Conservation (phyloP, 2,329 filamentous ascomycete genomes). For the Trichophaea hybrida region DNA sequence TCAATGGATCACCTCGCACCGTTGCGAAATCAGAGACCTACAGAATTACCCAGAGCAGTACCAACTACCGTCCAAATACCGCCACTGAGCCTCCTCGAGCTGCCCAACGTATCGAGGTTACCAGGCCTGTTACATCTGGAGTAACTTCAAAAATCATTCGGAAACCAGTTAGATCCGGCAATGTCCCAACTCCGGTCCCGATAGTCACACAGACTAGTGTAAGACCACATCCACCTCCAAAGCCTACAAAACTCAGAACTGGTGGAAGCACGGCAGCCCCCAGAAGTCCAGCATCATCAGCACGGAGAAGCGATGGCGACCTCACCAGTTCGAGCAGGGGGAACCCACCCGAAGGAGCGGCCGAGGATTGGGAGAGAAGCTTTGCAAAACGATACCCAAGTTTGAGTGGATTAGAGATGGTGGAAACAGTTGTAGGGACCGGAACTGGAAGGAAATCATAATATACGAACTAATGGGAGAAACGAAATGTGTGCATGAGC, state of each 20-base stretch:
- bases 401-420: conserved; percentile 71
- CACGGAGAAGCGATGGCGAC: conserved; percentile 10
- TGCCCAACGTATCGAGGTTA: not conserved
- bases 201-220: conserved; percentile 27
- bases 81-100: not conserved
- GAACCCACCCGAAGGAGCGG: conserved; percentile 31
- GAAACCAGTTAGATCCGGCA: conserved; percentile 14
- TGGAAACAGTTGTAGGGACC: conserved; percentile 48
- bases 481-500: not conserved
- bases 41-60: not conserved
- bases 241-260: conserved; percentile 45
- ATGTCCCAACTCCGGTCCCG: conserved; percentile 29
- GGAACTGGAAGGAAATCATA: conserved; percentile 2
- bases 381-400: conserved; percentile 83
- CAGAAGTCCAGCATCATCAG: conserved; percentile 13
- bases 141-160: not conserved
- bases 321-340: conserved; percentile 26
- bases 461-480: not conserved
- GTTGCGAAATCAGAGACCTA: not conserved
- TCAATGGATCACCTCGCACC: not conserved
- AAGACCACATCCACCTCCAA: conserved; percentile 44
- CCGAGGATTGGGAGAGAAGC: conserved; percentile 47
- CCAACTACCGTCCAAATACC: not conserved
- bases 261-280: conserved; percentile 27
- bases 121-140: not conserved